Base-by-base conservation (phyloP, 192 early-diverging fungal genomes). In the Pilobolus umbonatus region DNA sequence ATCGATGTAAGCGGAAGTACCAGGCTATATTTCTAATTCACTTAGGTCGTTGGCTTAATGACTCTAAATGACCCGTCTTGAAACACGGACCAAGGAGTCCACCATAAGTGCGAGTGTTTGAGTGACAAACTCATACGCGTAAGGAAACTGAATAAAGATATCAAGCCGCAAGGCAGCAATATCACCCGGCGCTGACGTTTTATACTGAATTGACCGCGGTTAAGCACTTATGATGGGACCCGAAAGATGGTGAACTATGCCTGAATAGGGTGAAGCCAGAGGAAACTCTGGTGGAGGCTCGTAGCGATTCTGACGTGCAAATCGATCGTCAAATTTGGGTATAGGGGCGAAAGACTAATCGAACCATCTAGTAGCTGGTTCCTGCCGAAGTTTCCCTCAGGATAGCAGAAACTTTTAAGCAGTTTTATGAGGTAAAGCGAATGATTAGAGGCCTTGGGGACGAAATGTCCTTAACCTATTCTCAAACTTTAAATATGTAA, bases 301-400 rank as follows among this genome's bases (percentile, higher is more conserved):
- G 80, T 73, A 85, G 80, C 78, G 81, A 76, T 85, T 83, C 80
- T 83, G 77, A 84, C 76, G 79, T 84, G 84, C 77, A 85, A 79
- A 85, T 85, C 80, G 77, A 83, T 85, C 78, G 80, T 87, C 75
- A 75, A 80, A 85, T 82, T 84, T 87, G 82, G 78, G 83, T 84
- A 84, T 87, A 85, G 78, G 83, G 80, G 85, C 80, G 82, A 87
- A 87, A 84, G 83, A 85, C 81, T 84, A 80, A 86, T 85, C 82
- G 83, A 85, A 84, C 85, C 83, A 85, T 84, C 85, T 85, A 87
- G 80, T 85, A 86, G 82, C 82, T 87, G 85, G 82, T 87, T 85
- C 82, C 85, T 79, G 83, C 85, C 80, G 80, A 87, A 86, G 82
- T 86, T 87, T 87, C 80, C 80, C 81, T 87, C 78, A 82, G 81